Base-by-base conservation (phyloP, 768 basidiomycete species). In the Cantharellus cinnabarinus region DNA sequence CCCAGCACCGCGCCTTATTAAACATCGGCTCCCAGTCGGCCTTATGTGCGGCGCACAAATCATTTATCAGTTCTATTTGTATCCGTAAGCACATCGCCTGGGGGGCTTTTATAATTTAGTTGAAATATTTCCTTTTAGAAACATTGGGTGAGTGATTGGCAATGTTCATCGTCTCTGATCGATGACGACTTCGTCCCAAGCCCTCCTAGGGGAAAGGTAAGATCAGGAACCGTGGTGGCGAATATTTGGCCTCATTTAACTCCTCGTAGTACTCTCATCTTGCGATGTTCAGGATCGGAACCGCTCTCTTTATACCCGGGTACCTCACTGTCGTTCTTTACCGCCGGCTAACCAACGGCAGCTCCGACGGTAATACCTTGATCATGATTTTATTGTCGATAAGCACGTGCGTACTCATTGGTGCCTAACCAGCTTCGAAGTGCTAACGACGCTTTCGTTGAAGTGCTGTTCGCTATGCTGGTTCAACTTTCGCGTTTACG, bases 11-110 rank as follows among this genome's bases (percentile, higher is more conserved):
- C 5, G 37, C 4, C 14, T 4, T 48, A 20, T 41, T 29, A 52
- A 64, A 38, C 63, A 29, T n/a, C 1, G 55, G 34, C n/a, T 63
- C 62, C 50, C 63, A 89, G 87, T 87, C 67, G 88, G 87, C 3
- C 65, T 94, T 59, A 94, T 95, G 91, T 93, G 89, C 69, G 75
- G 90, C n/a, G 86, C 82, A 62, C 90, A 93, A 69, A 85, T 95
- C 57, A 80, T 82, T 42, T 94, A 91, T 67, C 91, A 91, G 66
- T 91, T 89, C 67, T 81, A 88, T 66, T 76, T 89, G 41, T 90
- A 90, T 74, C 87, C 87, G 85, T 89, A 66, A 70, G 86, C 75
- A 3, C 14, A 14, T 42, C 7, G 34, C 15, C 44, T 20, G 39
- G 58, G 51, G 0, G 40, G 35, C 42, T 38, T 50, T 53, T 42